Conservation (phyloP, 2,329 filamentous ascomycete genomes). For the Botryotinia calthae region DNA sequence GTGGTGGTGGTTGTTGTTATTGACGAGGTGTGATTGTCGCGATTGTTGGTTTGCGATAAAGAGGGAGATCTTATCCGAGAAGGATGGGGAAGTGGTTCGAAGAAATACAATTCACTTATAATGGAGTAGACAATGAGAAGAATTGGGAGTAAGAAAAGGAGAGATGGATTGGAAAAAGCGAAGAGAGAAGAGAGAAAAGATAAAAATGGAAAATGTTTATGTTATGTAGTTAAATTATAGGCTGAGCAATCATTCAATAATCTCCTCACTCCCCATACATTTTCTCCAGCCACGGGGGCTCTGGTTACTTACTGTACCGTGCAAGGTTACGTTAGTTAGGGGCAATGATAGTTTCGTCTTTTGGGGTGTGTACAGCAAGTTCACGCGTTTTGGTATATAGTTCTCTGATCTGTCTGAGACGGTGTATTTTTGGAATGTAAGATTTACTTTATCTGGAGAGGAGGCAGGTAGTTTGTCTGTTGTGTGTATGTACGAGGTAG, state of each 20-base stretch:
- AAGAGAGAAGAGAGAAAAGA: neutral
- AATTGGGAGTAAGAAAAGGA: neutral
- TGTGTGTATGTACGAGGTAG: neutral
- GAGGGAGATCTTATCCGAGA: slow-evolving; percentile 2
- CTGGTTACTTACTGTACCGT: slow-evolving; percentile 16
- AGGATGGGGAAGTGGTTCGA: neutral
- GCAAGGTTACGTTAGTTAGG: neutral
- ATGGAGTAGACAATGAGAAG: neutral
- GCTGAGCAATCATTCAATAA: slow-evolving; percentile 21
- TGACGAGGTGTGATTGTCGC: slow-evolving; percentile 28
- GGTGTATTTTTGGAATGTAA: neutral
- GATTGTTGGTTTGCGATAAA: slow-evolving; percentile 15
- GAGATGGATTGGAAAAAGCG: neutral
- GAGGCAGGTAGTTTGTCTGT: neutral
- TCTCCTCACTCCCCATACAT: slow-evolving; percentile 28
- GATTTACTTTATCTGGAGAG: neutral
- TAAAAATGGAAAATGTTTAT: slow-evolving; percentile 11
- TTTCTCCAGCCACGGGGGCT: slow-evolving; percentile 24
- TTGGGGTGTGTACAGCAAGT: neutral
- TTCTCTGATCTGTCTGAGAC: neutral
- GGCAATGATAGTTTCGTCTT: neutral
- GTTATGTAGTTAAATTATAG: slow-evolving; percentile 32
- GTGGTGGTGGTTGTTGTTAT: neutral
- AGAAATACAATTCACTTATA: neutral
- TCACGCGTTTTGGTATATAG: neutral